Percentiles rank a stretch among this genome's conserved stretches.
These are phyloP conservation scores for Corynespora cassiicola DNA, from an alignment of 2,329 filamentous ascomycete species.

Conservation along the genomic window DNA sequence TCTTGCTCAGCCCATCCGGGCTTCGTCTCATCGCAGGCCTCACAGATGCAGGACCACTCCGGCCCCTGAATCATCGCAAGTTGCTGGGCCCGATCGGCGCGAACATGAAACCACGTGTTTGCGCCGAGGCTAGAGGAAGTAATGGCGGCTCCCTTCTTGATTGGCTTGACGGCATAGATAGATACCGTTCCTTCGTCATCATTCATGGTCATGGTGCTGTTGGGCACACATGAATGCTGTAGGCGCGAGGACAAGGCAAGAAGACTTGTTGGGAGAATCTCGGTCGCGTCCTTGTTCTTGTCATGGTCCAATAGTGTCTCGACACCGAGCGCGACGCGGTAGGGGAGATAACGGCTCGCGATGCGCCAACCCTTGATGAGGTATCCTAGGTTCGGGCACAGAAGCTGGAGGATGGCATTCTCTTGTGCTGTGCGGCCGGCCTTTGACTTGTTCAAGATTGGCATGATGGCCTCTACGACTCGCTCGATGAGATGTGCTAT, in stretches of 20 bases:
- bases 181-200: slow-evolving; percentile 4
- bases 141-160: slow-evolving; percentile 14
- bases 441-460: neutral
- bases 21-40: slow-evolving; percentile 11
- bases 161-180: slow-evolving; percentile 12
- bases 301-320: neutral
- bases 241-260: slow-evolving; percentile 41
- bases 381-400: slow-evolving; percentile 1
- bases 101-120: slow-evolving; percentile 12
- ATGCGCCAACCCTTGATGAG: slow-evolving; percentile 10
- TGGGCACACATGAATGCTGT: slow-evolving; percentile 32
- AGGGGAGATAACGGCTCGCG: slow-evolving; percentile 17
- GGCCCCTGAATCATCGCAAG: slow-evolving; percentile 6
- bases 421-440: neutral
- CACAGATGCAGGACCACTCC: slow-evolving; percentile 16
- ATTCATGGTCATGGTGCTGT: slow-evolving; percentile 18
- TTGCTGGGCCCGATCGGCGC: slow-evolving; percentile 4
- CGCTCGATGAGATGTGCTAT: too few relatives aligned
- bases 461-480: too few relatives aligned
- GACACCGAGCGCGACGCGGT: slow-evolving; percentile 3
- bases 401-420: neutral
- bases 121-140: slow-evolving; percentile 10
- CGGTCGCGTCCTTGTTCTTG: neutral
- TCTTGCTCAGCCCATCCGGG: slow-evolving; percentile 10
- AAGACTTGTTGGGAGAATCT: slow-evolving; percentile 16